Base-by-base conservation (phyloP, 1,284 basidiomycete genomes). In the Caloboletus inedulis region DNA sequence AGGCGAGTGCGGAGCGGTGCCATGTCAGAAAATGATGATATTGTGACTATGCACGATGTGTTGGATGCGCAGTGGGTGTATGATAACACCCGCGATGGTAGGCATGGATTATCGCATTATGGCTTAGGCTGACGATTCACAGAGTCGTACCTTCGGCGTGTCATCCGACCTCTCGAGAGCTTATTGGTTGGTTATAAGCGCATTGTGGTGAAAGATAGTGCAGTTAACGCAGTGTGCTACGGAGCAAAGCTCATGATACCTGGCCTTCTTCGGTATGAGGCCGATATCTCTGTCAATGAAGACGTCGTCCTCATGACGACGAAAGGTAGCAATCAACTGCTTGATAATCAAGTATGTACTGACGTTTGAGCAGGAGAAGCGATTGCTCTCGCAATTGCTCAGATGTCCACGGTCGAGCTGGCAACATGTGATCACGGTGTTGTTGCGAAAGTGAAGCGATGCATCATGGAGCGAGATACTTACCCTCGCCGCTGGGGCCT, bases 231-330 rank as follows among this genome's bases (percentile, higher is more conserved):
- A 54, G 93, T 99, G 55, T 99, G 97, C 77, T 99, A 99, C 74
- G 97, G 97, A 62, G 97, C 97, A 57, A 98, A 99, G 73, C 87
- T 99, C 67, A 99, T 99, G 97, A 95, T 99, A 63, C 97, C 97
- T 57, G 97, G 97, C 74, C 80, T 99, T 43, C 79, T 99, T 51
- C 91, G 97, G 61, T 99, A 98, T 72, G 95, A 99, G 74, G 85
- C 88, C 42, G 95, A 96, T 69, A 99, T 99, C 60, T 87, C 94
- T 64, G 75, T 98, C 47, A 84, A 96, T 70, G 97, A 99, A 73
- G 97, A 99, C 73, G 90, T 99, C 44, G 96, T 99, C 43, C 78
- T 99, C 59, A 99, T 99, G 95, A 99, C 97, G 51, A 99, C 97
- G 43, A 99, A 99, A 80, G 97, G 86, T 84, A 61, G 18, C 23